Conservation (phyloP, 768 basidiomycete species). For the Candolleomyces efflorescens region DNA sequence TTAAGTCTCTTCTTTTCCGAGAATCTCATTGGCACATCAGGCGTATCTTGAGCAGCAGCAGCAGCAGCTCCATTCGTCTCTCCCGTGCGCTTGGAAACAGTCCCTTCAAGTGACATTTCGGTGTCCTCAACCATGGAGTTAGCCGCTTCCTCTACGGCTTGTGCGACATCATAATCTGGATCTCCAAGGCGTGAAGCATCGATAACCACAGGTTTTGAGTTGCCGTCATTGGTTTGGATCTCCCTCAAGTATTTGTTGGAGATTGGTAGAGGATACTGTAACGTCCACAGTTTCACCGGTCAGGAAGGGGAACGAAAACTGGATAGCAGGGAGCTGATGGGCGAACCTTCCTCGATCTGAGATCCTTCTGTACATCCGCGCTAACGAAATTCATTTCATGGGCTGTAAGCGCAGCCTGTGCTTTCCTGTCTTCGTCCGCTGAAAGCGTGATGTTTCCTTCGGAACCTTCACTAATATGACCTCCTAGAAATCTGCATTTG, state of each 20-base stretch:
- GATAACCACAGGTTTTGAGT: neutral
- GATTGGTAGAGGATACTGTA: slow-evolving; percentile 11
- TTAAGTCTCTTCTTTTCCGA: slow-evolving; percentile 83
- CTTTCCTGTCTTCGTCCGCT: slow-evolving; percentile 58
- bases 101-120: slow-evolving; percentile 25
- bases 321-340: neutral
- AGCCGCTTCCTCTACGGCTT: neutral
- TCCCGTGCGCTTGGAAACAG: slow-evolving; percentile 28
- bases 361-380: slow-evolving; percentile 51
- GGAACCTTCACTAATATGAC: slow-evolving; percentile 54
- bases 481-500: slow-evolving; percentile 88
- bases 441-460: slow-evolving; percentile 41
- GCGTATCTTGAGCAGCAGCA: slow-evolving; percentile 38
- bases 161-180: neutral
- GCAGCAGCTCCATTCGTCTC: slow-evolving; percentile 17
- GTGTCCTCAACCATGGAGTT: slow-evolving; percentile 39
- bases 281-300: no score
- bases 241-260: slow-evolving; percentile 1
- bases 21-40: slow-evolving; percentile 68
- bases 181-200: neutral
- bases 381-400: slow-evolving; percentile 70
- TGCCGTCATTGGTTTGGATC: neutral
- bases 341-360: slow-evolving; percentile 67
- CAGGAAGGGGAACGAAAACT: no score
- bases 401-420: slow-evolving; percentile 37